phyloP scores from a whole-genome alignment of 176 grass and related monocot genomes.

The Elaeis guineensis region DNA sequence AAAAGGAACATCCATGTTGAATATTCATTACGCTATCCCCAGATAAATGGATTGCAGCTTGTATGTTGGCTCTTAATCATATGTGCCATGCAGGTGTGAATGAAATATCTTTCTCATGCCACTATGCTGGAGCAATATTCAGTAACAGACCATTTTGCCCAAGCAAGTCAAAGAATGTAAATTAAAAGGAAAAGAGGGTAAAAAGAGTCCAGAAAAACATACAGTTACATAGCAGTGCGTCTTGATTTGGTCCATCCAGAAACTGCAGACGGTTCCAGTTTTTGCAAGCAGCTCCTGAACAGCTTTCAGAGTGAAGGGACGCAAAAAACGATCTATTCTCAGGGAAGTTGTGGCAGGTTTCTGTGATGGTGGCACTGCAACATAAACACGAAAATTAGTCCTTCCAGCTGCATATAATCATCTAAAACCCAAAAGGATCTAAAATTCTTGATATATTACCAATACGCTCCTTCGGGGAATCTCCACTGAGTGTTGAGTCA shows the following conservation, averaged over 20 bases:
- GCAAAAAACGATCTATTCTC: conserved; percentile 89
- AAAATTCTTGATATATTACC: conserved; percentile 31
- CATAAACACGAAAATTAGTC: conserved; percentile 4
- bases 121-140: too few relatives aligned
- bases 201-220: conserved; percentile 19
- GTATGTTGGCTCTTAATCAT: too few relatives aligned
- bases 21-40: too few relatives aligned
- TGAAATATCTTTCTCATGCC: too few relatives aligned
- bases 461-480: conserved; percentile 69
- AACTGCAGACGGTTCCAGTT: conserved; percentile 77
- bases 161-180: neutral
- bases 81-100: too few relatives aligned
- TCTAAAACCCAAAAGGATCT: neutral
- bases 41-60: too few relatives aligned
- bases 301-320: conserved; percentile 93
- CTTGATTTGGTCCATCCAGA: conserved; percentile 99
- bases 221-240: conserved; percentile 98
- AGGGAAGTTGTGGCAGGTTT: conserved; percentile 75
- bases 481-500: conserved; percentile 54
- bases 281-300: conserved; percentile 94
- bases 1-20: too few relatives aligned
- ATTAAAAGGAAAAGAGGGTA: neutral
- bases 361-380: conserved; percentile 67
- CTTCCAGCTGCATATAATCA: too few relatives aligned
- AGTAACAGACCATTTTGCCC: too few relatives aligned